These are phyloP conservation scores for Nidularia sp. DNA, from an alignment of 768 basidiomycete species.

Conservation along the genomic window DNA sequence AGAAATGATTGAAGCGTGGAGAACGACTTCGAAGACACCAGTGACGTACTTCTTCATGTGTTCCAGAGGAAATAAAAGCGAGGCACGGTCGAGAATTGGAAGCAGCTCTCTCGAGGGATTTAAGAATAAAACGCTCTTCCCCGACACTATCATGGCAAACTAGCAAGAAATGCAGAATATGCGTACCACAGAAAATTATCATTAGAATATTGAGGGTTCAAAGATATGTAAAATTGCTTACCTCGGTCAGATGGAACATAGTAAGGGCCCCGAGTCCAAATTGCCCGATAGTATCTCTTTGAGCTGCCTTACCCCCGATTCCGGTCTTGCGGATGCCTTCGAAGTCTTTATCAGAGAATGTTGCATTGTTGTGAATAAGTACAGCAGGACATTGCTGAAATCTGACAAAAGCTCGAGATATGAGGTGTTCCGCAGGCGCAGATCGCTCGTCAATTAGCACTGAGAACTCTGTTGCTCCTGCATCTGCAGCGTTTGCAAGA, in stretches of 20 bases:
- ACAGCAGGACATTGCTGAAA: conserved; percentile 33
- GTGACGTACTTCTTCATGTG: conserved; percentile 24
- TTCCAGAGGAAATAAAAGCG: conserved; percentile 24
- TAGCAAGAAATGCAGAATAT: conserved; percentile 7
- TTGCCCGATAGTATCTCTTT: conserved; percentile 38
- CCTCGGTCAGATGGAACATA: conserved; percentile 51
- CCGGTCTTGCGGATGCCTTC: conserved; percentile 40
- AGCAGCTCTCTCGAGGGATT: conserved; percentile 42
- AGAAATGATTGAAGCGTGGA: not conserved
- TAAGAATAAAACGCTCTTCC: conserved; percentile 29
- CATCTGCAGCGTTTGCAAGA: conserved; percentile 51
- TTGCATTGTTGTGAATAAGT: conserved; percentile 39
- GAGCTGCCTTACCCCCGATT: conserved; percentile 36
- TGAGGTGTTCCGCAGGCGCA: conserved; percentile 8
- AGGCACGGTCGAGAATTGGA: conserved; percentile 25
- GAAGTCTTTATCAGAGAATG: conserved; percentile 39
- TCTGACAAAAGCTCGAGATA: conserved; percentile 28
- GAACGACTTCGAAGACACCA: not conserved
- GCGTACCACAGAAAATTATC: not conserved
- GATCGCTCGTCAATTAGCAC: conserved; percentile 31
- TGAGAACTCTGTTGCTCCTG: conserved; percentile 36
- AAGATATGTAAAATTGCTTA: conserved; percentile 10
- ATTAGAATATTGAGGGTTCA: too few relatives aligned
- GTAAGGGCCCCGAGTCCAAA: conserved; percentile 50
- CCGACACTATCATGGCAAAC: conserved; percentile 29